Evolutionary conservation across 192 early-diverging fungal species (phyloP), one percentile per base, ranked within the genome.

Genomic region (Coemansia interrupta): DNA sequence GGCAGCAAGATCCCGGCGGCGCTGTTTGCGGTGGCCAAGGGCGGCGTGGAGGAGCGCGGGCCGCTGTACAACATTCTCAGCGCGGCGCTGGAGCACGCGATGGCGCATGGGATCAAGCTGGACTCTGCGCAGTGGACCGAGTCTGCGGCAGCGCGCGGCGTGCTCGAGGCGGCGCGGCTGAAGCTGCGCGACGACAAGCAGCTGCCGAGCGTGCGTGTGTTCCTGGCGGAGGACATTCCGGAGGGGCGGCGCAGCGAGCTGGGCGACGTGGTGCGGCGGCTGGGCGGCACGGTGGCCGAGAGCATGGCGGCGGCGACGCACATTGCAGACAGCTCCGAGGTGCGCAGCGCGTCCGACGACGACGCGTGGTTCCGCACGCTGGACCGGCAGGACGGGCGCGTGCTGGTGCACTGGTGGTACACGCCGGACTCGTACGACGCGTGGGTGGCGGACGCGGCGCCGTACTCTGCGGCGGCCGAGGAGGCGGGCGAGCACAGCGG

Each of bases 371-470:
- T 80, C 67, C 71, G 78, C 38, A 73, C 78, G 41, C 66, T 80
- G 28, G 54, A 48, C 32, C 65, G 56, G 55, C 61, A 52, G 10
- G 50, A 80, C 51, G 76, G 74, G 20, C 77, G 71, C 23, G 87
- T 86, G 13, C 71, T 89, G 0, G 83, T 91, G 0, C 89, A 91
- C 63, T 91, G 88, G 85, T 87, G 87, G 87, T 88, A 88, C 65
- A 86, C 85, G 36, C 90, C 90, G 28, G 90, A 90, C 58, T 90
- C 90, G 7, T 89, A 88, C 62, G 90, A 92, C 50, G 82, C 78
- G 11, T 92, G 86, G 87, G 43, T 90, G 18, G 58, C 81, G 2
- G 86, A 85, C 39, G 83, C 82, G 22, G 66, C 82, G 29, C 81
- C 82, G 36, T 87, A 82, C 55, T 68, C 69, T 13, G 84, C 83